These are phyloP conservation scores for Chytriomyces hyalinus DNA, from an alignment of 192 early-diverging fungal species.

Conservation along the genomic window DNA sequence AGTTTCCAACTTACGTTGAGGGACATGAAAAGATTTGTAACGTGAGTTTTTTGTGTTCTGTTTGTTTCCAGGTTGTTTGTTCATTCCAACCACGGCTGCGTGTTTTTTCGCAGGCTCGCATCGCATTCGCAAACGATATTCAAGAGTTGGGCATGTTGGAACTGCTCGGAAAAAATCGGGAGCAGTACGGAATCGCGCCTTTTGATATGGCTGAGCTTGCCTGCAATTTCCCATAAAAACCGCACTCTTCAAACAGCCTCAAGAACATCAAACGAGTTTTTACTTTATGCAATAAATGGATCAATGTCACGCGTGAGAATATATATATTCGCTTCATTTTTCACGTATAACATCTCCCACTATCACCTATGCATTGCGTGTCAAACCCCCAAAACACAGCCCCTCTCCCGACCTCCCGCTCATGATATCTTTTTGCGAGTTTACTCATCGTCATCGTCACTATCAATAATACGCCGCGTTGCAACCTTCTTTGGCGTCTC, in stretches of 20 bases:
- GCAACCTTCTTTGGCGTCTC: constrained; percentile 12
- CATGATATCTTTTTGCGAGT: no score
- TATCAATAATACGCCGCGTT: constrained; percentile 46
- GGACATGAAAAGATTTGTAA: constrained; percentile 39
- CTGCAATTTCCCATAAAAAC: constrained; percentile 27
- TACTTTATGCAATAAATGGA: not conserved
- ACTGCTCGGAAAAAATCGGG: constrained; percentile 30
- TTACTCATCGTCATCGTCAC: constrained; percentile 45
- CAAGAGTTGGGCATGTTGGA: constrained; percentile 43
- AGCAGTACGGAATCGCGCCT: constrained; percentile 34
- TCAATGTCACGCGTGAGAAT: no score
- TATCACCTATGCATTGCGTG: not conserved
- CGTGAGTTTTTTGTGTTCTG: constrained; percentile 10
- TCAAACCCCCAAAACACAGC: not conserved
- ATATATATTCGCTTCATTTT: not conserved
- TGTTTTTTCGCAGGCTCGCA: constrained; percentile 19
- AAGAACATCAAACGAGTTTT: constrained; percentile 2
- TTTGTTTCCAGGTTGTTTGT: not conserved
- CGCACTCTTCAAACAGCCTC: not conserved
- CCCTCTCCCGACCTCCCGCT: no score
- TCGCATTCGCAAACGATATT: constrained; percentile 33
- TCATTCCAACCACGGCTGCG: not conserved
- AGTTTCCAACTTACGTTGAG: constrained; percentile 44
- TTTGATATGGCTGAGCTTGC: constrained; percentile 35
- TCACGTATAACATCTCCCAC: not conserved